Conservation (phyloP, 495 filamentous ascomycete genomes). For the Neurospora sp. region DNA sequence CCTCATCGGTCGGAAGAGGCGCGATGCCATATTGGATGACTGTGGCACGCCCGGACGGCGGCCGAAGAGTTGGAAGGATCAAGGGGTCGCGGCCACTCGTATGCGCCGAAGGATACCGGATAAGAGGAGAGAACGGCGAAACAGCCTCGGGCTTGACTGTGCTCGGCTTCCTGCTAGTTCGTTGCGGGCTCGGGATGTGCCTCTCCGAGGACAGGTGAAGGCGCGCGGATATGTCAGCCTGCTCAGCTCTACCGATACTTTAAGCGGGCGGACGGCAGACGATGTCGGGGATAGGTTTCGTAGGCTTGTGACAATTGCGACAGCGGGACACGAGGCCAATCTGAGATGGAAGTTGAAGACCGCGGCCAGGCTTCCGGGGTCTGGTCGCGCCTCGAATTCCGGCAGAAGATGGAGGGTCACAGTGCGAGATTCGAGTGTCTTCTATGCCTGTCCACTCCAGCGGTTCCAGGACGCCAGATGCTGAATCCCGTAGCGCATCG, state of each 20-base stretch:
- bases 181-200: not conserved
- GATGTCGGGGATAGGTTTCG: not conserved
- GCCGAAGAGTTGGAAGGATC: constrained; percentile 13
- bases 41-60: constrained; percentile 28
- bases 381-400: not conserved
- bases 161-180: not conserved
- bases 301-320: not conserved
- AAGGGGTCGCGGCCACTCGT: not conserved
- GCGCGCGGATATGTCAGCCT: not conserved
- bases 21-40: constrained; percentile 22
- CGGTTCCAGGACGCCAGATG: not conserved
- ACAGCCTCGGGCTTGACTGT: not conserved
- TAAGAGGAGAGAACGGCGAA: not conserved
- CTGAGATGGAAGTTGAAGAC: not conserved
- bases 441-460: not conserved
- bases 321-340: not conserved
- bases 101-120: not conserved
- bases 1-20: constrained; percentile 19
- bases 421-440: not conserved
- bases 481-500: not conserved
- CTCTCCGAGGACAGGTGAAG: not conserved
- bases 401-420: not conserved
- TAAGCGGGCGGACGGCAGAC: not conserved
- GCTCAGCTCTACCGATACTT: not conserved
- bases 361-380: not conserved